These are phyloP conservation scores for Mycosphaerella arachidis DNA, from an alignment of 2,329 filamentous ascomycete genomes.

Conservation along the genomic window DNA sequence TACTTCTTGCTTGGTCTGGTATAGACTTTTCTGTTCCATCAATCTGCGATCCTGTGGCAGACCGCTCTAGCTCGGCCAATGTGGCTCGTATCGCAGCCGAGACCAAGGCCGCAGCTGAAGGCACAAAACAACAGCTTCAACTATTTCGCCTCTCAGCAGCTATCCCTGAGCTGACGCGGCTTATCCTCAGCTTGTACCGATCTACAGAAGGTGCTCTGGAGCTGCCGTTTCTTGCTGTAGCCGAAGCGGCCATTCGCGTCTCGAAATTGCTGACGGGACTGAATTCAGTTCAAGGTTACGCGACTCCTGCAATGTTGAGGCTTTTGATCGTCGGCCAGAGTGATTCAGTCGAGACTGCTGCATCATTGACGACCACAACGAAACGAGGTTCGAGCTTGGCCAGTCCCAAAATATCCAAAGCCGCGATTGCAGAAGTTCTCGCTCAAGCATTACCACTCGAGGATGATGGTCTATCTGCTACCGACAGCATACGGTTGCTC, in stretches of 20 bases:
- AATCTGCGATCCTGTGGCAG: slow-evolving; percentile 29
- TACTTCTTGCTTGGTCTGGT: slow-evolving; percentile 79
- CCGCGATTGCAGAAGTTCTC: slow-evolving; percentile 21
- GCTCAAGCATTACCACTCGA: slow-evolving; percentile 21
- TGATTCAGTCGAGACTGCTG: not conserved
- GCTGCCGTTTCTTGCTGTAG: slow-evolving; percentile 64
- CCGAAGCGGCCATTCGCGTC: slow-evolving; percentile 69
- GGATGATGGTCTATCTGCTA: slow-evolving; percentile 33
- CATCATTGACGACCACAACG: not conserved
- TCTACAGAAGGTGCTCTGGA: slow-evolving; percentile 57
- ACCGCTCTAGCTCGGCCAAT: slow-evolving; percentile 23
- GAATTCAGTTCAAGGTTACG: slow-evolving; percentile 59
- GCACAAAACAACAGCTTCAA: slow-evolving; percentile 27
- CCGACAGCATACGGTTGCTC: slow-evolving; percentile 61
- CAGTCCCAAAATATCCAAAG: slow-evolving; percentile 10
- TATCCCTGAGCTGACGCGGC: slow-evolving; percentile 69
- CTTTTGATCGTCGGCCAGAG: slow-evolving; percentile 5
- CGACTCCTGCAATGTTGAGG: slow-evolving; percentile 37
- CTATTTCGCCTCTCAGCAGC: slow-evolving; percentile 51
- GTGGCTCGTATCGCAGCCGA: slow-evolving; percentile 24
- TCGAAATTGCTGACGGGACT: slow-evolving; percentile 65
- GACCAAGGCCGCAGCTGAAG: slow-evolving; percentile 20
- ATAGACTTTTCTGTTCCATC: slow-evolving; percentile 69
- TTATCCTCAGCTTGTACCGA: slow-evolving; percentile 70
- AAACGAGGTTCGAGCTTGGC: slow-evolving; percentile 1